phyloP scores from a whole-genome alignment of 257 asterid genomes.

The Paraleonurus japonicus region DNA sequence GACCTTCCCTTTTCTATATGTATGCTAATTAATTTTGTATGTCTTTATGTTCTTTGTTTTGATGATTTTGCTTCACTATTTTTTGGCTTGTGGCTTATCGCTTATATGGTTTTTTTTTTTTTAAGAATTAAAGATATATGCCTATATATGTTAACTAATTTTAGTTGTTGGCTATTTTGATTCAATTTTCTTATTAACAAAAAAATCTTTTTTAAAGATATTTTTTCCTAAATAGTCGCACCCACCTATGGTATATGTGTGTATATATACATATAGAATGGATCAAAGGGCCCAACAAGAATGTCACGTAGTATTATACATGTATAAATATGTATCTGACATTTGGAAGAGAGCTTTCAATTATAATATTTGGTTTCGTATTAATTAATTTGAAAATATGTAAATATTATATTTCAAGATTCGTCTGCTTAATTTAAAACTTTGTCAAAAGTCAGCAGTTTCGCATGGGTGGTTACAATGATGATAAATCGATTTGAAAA shows the following conservation, averaged over 20 bases:
- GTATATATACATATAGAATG: too few relatives aligned
- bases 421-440: not conserved
- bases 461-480: constrained; percentile 10
- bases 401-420: not conserved
- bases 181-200: too few relatives aligned
- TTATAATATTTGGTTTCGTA: not conserved
- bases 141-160: too few relatives aligned
- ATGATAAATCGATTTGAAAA: not conserved
- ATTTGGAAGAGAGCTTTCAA: not conserved
- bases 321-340: not conserved
- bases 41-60: too few relatives aligned
- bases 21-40: too few relatives aligned
- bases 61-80: too few relatives aligned
- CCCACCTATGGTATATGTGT: not conserved
- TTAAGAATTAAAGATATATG: too few relatives aligned
- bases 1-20: too few relatives aligned
- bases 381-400: not conserved
- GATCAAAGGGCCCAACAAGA: constrained; percentile 26
- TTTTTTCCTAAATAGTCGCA: not conserved
- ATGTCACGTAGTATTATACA: constrained; percentile 20
- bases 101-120: too few relatives aligned
- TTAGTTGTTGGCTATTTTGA: too few relatives aligned
- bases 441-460: constrained; percentile 8
- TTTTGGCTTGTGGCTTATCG: too few relatives aligned
- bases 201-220: too few relatives aligned